Conservation (phyloP, 202 grass and related monocot genomes). For the Musa balbisiana region DNA sequence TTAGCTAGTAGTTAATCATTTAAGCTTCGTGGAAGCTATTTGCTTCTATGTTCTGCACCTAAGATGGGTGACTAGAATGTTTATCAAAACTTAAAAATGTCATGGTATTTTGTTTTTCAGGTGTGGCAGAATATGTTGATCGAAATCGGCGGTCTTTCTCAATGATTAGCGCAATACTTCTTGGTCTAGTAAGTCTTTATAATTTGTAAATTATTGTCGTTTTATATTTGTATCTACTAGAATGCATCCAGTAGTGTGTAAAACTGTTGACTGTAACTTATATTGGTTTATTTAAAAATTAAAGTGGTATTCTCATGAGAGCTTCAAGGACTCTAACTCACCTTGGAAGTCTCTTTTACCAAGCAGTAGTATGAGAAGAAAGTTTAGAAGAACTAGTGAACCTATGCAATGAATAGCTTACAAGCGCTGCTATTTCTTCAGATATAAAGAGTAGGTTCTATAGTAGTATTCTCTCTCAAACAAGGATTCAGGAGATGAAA, state of each 20-base stretch:
- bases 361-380: not conserved
- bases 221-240: not conserved
- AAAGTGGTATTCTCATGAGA: no score
- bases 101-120: constrained; percentile 31
- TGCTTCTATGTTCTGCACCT: not conserved
- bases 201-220: not conserved
- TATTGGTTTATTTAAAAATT: not conserved
- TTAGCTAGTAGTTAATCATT: not conserved
- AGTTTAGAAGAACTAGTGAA: not conserved
- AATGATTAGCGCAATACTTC: constrained; percentile 71
- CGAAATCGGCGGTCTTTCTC: constrained; percentile 60
- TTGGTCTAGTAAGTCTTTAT: constrained; percentile 61
- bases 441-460: no score
- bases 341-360: not conserved
- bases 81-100: not conserved
- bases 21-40: not conserved
- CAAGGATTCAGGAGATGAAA: no score
- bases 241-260: not conserved
- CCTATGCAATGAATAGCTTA: not conserved
- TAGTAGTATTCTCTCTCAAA: no score
- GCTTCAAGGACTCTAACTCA: not conserved
- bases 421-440: no score
- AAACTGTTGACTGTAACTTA: not conserved
- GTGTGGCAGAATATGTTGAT: constrained; percentile 70
- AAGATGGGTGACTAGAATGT: not conserved